Evolutionary conservation across 2,329 filamentous ascomycete genomes (phyloP), one percentile per base, ranked within the genome.

Genomic region (Cordyceps cicadae): DNA sequence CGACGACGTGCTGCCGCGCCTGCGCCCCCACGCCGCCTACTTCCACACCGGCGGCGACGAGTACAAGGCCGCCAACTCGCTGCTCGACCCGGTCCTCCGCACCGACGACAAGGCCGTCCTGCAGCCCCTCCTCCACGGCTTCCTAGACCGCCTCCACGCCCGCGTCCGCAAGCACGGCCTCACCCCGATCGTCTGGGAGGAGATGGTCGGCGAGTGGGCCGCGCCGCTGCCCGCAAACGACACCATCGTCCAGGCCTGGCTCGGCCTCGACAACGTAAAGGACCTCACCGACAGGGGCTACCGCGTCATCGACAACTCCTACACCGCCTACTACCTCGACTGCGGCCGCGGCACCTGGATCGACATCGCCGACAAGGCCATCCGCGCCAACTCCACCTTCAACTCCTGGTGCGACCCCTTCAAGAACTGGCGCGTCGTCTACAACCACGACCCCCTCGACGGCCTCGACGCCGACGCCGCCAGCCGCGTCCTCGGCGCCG

Each of bases 11-110:
- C 76, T 95, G 56, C 90, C 91, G 17, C 81, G 90, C 34, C 73
- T 91, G n/a, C 9, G 75, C 77, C 85, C 86, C 0, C 90, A 89
- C 72, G 81, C 87, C 3, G 76, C 84, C 8, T 84, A 93, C 74
- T 95, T 93, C 78, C 91, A 96, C 75, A 89, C 89, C 1, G 92
- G 92, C 50, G 92, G 92, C 60, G 92, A 96, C 68, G 92, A 96
- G 76, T 85, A 95, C 63, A 93, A 94, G 72, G 79, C 79, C 63
- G 87, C 92, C 67, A 83, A 87, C 57, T 92, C 90, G 69, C 77
- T 77, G 43, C 80, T 93, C 14, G 91, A 96, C 70, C 83, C 87
- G 6, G 87, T 84, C 0, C 85, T 96, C 43, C 72, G 79, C 5
- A 88, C 86, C 41, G 90, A 88, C 70, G 77, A 85, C 60, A 76